Evolutionary conservation across 1,284 basidiomycete species (phyloP), one percentile per base, ranked within the genome.

Genomic region (Ustilago sp.): DNA sequence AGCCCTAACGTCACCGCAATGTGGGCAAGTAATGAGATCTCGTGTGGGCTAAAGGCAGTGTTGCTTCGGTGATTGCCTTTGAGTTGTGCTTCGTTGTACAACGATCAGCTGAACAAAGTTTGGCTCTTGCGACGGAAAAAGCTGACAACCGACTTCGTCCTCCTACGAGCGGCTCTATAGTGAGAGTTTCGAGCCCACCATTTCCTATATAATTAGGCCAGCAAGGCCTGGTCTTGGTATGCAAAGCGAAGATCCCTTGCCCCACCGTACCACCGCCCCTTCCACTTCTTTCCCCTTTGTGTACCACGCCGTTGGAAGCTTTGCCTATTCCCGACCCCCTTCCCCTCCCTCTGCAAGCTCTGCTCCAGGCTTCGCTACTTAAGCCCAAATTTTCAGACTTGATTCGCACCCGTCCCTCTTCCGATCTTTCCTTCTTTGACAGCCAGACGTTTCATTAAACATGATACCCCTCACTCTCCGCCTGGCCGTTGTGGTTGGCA

Each of bases 401-500:
- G 11, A 45, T 19, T 15, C 43, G 8, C 43, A 15, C 17, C 39
- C 39, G 13, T 17, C 39, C 15, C 7, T 43, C 9, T 43, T 43
- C 39, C n/a, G 7, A 6, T 45, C n/a, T 15, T 45, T 45, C 6
- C 11, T 15, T 17, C 8, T 50, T 28, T 31, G 23, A 50, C 17
- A 19, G 32, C 56, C 43, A 8, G 34, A 48, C 4, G 23, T 17
- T 34, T 47, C 41, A 57, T 23, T 17, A 15, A 59, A 7, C 31
- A 72, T 72, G 64, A 56, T 60, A 2, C 57, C 47, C 56, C 41
- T 60, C 8, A 51, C 59, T 2, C 34, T 67, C 23, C 55, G 47
- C n/a, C 35, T 72, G 11, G 63, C 69, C 36, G 47, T 59, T 13
- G 60, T 63, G 7, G 48, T 53, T 9, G 64, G 69, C 8, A 50